These are phyloP conservation scores for Apiospora hydei DNA, from an alignment of 2,329 filamentous ascomycete species.

Conservation along the genomic window DNA sequence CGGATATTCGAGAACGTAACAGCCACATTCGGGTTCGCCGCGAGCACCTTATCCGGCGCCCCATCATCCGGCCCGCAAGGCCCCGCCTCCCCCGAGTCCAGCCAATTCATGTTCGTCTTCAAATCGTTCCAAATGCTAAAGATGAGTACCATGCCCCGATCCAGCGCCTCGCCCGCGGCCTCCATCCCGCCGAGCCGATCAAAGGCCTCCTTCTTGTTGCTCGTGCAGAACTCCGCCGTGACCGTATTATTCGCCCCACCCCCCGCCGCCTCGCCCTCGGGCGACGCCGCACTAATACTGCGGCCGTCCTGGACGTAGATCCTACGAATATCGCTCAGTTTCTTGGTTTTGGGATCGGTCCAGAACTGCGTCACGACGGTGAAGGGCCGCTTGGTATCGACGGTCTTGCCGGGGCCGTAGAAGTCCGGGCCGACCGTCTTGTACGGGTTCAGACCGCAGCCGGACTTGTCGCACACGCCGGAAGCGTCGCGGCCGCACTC, in stretches of 20 bases:
- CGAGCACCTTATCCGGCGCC: constrained; percentile 57
- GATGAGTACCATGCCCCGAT: constrained; percentile 54
- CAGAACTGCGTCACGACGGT: constrained; percentile 44
- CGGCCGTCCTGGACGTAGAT: constrained; percentile 23
- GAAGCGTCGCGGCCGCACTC: not conserved
- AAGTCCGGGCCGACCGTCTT: constrained; percentile 67
- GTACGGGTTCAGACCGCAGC: constrained; percentile 73
- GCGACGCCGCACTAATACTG: not conserved
- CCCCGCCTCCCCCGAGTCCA: constrained; percentile 65
- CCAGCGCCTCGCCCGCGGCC: constrained; percentile 58
- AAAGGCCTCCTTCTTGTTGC: constrained; percentile 33
- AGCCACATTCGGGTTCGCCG: constrained; percentile 52
- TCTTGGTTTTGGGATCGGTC: not conserved
- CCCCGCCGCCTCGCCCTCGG: not conserved
- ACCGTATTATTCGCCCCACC: constrained; percentile 45
- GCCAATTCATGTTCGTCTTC: constrained; percentile 71
- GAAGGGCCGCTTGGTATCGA: constrained; percentile 64
- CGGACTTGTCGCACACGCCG: constrained; percentile 67
- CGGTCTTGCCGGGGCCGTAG: constrained; percentile 63
- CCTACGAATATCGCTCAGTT: constrained; percentile 24
- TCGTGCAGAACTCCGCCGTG: constrained; percentile 64
- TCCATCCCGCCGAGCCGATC: constrained; percentile 60
- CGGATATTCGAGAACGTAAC: constrained; percentile 68
- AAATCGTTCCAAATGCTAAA: constrained; percentile 70
- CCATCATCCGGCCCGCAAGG: constrained; percentile 61